These are phyloP conservation scores for Pichia paraexigua DNA, from an alignment of 805 yeast genomes.

Conservation along the genomic window DNA sequence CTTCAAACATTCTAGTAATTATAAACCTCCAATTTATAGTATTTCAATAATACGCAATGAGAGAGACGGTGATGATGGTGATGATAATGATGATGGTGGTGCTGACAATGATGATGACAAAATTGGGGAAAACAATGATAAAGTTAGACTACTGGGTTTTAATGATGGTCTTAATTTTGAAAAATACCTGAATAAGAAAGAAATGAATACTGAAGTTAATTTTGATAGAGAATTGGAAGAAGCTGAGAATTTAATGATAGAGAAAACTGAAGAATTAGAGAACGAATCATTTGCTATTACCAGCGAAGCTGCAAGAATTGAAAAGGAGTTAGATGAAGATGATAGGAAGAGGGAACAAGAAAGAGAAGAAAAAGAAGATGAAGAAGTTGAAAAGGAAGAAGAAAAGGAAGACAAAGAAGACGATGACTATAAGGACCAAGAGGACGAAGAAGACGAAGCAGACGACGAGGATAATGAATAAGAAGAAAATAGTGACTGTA, in stretches of 20 bases:
- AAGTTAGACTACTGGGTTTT: slow-evolving; percentile 13
- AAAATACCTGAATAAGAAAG: slow-evolving; percentile 12
- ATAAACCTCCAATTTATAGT: slow-evolving; percentile 12
- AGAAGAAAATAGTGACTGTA: background rate
- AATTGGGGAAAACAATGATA: background rate
- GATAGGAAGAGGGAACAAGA: background rate
- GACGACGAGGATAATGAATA: background rate
- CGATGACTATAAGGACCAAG: too few relatives aligned
- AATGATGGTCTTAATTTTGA: slow-evolving; percentile 17
- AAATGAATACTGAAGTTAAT: slow-evolving; percentile 4
- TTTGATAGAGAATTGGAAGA: slow-evolving; percentile 2
- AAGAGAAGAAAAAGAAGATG: background rate
- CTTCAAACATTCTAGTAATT: slow-evolving; percentile 12
- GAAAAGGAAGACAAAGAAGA: too few relatives aligned
- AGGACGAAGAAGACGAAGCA: background rate
- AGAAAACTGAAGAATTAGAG: background rate
- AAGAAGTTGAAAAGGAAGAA: background rate
- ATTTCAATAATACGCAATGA: slow-evolving; percentile 10
- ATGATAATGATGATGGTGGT: background rate
- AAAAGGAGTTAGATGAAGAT: background rate
- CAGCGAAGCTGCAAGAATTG: background rate
- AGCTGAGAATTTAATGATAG: background rate
- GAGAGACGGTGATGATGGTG: background rate
- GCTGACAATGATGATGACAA: background rate
- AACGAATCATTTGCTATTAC: background rate